phyloP scores from a whole-genome alignment of 225 moss, liverwort and hornwort genomes.

The Ulota crispa region DNA sequence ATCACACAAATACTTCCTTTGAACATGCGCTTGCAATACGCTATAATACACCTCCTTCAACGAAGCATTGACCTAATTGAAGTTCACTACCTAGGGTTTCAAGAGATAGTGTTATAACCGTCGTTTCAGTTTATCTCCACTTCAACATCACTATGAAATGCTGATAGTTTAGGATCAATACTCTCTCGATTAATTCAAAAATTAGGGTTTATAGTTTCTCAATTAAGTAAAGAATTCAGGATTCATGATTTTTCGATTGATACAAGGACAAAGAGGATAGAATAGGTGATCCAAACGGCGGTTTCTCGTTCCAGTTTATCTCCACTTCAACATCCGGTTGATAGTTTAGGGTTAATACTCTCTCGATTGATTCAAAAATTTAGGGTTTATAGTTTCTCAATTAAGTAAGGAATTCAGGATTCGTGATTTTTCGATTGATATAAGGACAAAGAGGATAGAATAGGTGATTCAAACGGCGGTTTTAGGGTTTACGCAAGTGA shows the following conservation, averaged over 20 bases:
- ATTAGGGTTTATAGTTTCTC: not conserved
- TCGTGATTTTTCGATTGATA: not conserved
- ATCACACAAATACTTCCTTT: not conserved
- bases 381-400: not conserved
- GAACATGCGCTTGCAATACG: not conserved
- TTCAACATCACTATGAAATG: not conserved
- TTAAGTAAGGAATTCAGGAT: not conserved
- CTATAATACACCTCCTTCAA: not conserved
- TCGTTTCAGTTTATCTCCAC: not conserved
- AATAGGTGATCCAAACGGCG: not conserved
- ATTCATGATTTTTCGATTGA: not conserved
- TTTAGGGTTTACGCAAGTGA: not conserved
- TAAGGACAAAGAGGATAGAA: not conserved
- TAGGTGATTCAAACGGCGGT: not conserved
- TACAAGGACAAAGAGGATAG: not conserved
- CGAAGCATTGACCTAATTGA: not conserved
- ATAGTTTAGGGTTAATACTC: not conserved
- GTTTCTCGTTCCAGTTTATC: not conserved
- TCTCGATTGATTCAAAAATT: not conserved
- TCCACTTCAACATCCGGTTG: not conserved
- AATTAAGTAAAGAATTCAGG: not conserved
- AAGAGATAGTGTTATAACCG: not conserved
- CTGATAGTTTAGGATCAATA: not conserved
- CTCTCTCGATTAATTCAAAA: not conserved
- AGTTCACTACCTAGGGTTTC: not conserved